phyloP scores from a whole-genome alignment of 108 stramenopile species.

The Pinguiococcus pyrenoidosus region DNA sequence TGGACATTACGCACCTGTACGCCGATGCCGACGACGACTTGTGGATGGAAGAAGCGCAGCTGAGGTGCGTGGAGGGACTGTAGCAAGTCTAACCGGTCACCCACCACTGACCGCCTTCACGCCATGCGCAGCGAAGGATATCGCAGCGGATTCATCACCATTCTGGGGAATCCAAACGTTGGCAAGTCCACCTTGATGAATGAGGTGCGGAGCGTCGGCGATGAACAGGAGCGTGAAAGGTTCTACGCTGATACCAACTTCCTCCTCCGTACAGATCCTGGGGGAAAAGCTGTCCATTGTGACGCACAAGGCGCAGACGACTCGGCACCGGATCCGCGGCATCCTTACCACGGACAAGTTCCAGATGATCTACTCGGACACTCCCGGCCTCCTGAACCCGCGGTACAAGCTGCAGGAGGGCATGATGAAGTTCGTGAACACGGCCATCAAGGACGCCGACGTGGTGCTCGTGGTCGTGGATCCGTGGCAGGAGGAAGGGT shows the following conservation, averaged over 20 bases:
- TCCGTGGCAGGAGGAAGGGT: slow-evolving; percentile 20
- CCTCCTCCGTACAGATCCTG: too few species aligned
- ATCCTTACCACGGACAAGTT: slow-evolving; percentile 23
- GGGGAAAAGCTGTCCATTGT: slow-evolving; percentile 24
- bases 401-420: slow-evolving; percentile 29
- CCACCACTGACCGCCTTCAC: too few species aligned
- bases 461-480: slow-evolving; percentile 28
- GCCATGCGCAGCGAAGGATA: too few species aligned
- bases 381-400: slow-evolving; percentile 28
- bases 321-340: slow-evolving; percentile 31
- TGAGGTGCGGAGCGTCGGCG: slow-evolving; percentile 12
- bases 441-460: slow-evolving; percentile 21
- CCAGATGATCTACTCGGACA: slow-evolving; percentile 34
- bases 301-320: slow-evolving; percentile 29
- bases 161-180: slow-evolving; percentile 35
- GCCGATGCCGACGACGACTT: too few species aligned
- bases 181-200: slow-evolving; percentile 39
- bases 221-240: too few species aligned
- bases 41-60: too few species aligned
- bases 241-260: too few species aligned
- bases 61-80: too few species aligned
- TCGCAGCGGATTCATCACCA: slow-evolving; percentile 29
- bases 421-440: slow-evolving; percentile 24
- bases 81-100: too few species aligned
- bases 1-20: too few species aligned